Base-by-base conservation (phyloP, 169 alveolate genomes). In the Plasmodium berghei region DNA sequence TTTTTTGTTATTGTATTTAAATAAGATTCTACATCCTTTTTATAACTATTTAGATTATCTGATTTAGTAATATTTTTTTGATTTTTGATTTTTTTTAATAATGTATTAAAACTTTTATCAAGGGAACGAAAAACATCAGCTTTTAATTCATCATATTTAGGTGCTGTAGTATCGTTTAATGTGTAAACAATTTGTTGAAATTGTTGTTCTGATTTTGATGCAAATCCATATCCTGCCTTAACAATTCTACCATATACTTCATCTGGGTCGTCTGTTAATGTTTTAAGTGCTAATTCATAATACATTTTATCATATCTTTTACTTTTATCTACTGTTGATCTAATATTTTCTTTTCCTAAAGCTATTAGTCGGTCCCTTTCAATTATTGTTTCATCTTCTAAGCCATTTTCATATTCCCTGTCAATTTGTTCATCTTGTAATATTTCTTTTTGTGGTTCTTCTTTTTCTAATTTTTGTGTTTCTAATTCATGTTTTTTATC, bases 401-500 rank as follows among this genome's bases (percentile, higher is more conserved):
- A 20, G 42, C 40, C 72, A 54, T 1, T 40, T 83, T 20, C 58
- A 80, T 80, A 48, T 12, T 80, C 55, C 16, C 20, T 55, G 40
- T 80, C 85, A 40, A 42, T 55, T 66, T 54, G 6, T 40, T 40
- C 73, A 67, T 80, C 80, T 45, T 80, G 85, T 14, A 9, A 9
- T 40, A 49, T 58, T 67, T 80, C 90, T 26, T 28, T 20, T 54
- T 2, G 22, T 52, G 9, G 59, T 26, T 80, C 90, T 40, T 80
- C 72, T 45, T 67, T 49, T 80, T 64, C 90, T 64, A 67, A 64
- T 40, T 66, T 6, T 16, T 69, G 56, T 45, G 83, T 67, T 59
- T 64, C 72, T 62, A 55, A 18, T 67, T 80, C 90, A 24, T 80
- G 72, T 54, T 80, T 49, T 54, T 5, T 42, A 10, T 80, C 73